Percentiles rank a stretch among this genome's conserved stretches.
These are phyloP conservation scores for Achlya hypogyna DNA, from an alignment of 352 stramenopile genomes.

Conservation along the genomic window DNA sequence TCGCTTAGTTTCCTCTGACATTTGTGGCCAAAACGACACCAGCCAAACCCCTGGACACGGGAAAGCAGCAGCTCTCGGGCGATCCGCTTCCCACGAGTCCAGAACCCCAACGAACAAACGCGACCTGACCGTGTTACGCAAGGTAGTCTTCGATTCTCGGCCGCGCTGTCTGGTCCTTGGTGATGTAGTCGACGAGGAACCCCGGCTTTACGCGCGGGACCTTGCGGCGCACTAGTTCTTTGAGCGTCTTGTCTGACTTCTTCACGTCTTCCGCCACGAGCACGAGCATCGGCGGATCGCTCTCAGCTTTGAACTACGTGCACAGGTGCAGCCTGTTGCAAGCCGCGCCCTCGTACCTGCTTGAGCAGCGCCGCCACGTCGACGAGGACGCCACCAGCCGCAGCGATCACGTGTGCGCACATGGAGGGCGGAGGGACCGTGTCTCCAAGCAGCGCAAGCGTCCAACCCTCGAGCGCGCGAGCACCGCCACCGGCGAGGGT, in stretches of 20 bases:
- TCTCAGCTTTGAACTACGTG: not conserved
- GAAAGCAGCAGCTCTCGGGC: too few species aligned
- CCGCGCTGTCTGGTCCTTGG: conserved; percentile 59
- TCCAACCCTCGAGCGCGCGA: conserved; percentile 56
- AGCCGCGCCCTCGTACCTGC: not conserved
- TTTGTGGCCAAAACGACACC: too few species aligned
- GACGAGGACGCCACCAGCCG: conserved; percentile 45
- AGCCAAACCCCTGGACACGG: too few species aligned
- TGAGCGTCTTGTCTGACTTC: conserved; percentile 39
- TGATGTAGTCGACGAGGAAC: conserved; percentile 82
- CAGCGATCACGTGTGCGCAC: conserved; percentile 64
- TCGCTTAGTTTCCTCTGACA: too few species aligned
- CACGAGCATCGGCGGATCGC: conserved; percentile 26
- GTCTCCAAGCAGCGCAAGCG: conserved; percentile 68
- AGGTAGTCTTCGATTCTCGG: conserved; percentile 22
- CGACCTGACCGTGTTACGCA: not conserved
- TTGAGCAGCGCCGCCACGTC: not conserved
- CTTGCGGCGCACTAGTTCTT: conserved; percentile 52
- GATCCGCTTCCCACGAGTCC: too few species aligned
- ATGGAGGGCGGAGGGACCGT: conserved; percentile 64
- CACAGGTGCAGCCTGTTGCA: too few species aligned
- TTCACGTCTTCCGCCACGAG: conserved; percentile 30
- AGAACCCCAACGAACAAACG: too few species aligned
- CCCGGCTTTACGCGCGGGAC: conserved; percentile 64
- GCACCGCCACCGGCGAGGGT: conserved; percentile 33